Base-by-base conservation (phyloP, 2,329 filamentous ascomycete genomes). In the Colletotrichum scovillei region DNA sequence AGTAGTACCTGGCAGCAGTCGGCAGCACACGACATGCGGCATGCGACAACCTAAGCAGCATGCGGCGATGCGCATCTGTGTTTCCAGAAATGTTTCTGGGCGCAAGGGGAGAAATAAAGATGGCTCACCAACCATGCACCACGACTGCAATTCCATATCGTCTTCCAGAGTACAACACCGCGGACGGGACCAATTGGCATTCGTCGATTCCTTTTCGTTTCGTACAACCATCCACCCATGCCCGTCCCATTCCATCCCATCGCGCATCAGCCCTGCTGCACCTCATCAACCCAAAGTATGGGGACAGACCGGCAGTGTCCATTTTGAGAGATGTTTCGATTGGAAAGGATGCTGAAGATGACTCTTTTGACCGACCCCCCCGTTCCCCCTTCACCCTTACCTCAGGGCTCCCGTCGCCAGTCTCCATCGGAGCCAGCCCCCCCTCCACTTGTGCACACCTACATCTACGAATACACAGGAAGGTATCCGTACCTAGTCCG, bases 241-340 rank as follows among this genome's bases (percentile, higher is more conserved):
- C 38, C 38, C 62, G 42, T 75, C 60, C 46, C 42, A 49, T 49
- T n/a, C 42, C 69, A 74, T 66, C 69, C 63, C 65, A 69, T 73
- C 66, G 70, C 73, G 62, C 70, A 70, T 73, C 73, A 75, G 73
- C 70, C 73, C 73, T 75, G 71, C 73, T 75, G 73, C 70, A 75
- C 19, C 73, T 74, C 73, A 73, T 74, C 71, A 73, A 70, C 70
- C 62, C 72, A 66, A 71, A 63, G 38, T 66, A 74, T 67, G 67
- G 72, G 57, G 68, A 72, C 62, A 63, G 30, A 55, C 55, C 56
- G 70, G 73, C 66, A 74, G 57, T 75, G 67, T 71, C 70, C 71
- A 74, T 63, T 75, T 75, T 69, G 55, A 69, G 66, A 75, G 32
- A 32, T 70, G 55, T 28, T 74, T 56, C 56, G 28, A 67, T 63